Conservation (phyloP, 305 asterid species). For the Lippia alba region DNA sequence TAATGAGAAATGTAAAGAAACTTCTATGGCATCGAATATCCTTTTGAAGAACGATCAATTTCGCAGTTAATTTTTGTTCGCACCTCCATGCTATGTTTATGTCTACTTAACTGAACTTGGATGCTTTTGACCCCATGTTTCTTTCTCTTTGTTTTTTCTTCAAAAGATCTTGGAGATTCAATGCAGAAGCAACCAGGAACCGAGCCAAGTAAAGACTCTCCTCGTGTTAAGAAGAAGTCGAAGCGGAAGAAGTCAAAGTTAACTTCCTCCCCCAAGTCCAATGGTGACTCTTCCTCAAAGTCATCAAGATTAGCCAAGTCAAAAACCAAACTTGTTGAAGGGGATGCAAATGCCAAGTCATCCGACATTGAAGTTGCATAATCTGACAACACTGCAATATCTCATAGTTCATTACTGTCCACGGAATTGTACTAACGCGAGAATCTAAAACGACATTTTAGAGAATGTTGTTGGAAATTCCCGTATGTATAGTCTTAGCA, state of each 20-base stretch:
- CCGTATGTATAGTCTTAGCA: slow-evolving; percentile 26
- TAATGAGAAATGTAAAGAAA: too few relatives aligned
- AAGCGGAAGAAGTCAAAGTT: slow-evolving; percentile 65
- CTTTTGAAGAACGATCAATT: background rate
- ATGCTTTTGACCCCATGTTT: background rate
- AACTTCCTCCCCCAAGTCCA: slow-evolving; percentile 47
- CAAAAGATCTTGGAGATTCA: slow-evolving; percentile 57
- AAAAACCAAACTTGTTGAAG: slow-evolving; percentile 61
- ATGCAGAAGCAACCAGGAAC: slow-evolving; percentile 49
- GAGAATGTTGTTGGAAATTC: slow-evolving; percentile 36
- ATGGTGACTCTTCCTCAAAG: slow-evolving; percentile 48
- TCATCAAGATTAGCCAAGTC: slow-evolving; percentile 56
- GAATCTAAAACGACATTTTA: slow-evolving; percentile 32
- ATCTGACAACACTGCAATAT: slow-evolving; percentile 13
- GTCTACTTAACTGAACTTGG: background rate
- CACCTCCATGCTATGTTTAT: too few relatives aligned
- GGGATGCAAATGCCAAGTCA: slow-evolving; percentile 38
- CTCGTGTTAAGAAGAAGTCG: slow-evolving; percentile 56
- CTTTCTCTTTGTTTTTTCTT: background rate
- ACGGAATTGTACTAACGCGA: slow-evolving; percentile 24
- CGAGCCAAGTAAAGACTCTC: slow-evolving; percentile 46
- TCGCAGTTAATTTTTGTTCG: background rate
- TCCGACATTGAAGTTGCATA: slow-evolving; percentile 71
- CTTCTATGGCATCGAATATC: too few relatives aligned
- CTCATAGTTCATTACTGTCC: slow-evolving; percentile 13